phyloP scores from a whole-genome alignment of 2,329 filamentous ascomycete species.

The Colletotrichum sp. region DNA sequence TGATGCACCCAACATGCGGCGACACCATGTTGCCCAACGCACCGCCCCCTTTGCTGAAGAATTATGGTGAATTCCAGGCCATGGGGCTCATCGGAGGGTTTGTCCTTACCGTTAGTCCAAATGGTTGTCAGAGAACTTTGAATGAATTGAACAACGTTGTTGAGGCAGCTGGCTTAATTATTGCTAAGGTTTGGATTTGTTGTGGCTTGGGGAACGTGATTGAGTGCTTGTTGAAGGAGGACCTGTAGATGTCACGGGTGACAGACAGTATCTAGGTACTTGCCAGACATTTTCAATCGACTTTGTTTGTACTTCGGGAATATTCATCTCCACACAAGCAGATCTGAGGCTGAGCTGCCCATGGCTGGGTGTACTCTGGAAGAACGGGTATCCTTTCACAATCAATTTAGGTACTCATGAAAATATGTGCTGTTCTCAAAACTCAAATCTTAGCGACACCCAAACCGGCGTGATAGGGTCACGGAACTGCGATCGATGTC shows the following conservation, averaged over 20 bases:
- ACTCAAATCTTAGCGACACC: neutral
- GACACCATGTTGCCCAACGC: slow-evolving; percentile 2
- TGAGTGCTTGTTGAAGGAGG: slow-evolving; percentile 5
- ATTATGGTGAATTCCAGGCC: slow-evolving; percentile 3
- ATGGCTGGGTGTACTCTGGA: neutral
- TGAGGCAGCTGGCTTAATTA: neutral
- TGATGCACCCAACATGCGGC: slow-evolving; percentile 10
- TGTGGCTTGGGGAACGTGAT: slow-evolving; percentile 6
- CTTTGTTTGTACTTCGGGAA: neutral
- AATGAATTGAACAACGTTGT: neutral
- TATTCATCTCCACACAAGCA: neutral
- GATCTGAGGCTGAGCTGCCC: neutral
- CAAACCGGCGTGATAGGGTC: neutral
- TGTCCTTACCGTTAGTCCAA: neutral
- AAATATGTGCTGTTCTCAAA: neutral
- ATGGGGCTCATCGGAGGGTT: neutral
- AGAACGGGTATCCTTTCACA: neutral
- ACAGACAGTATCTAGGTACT: neutral
- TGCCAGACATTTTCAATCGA: neutral
- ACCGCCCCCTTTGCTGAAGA: slow-evolving; percentile 2
- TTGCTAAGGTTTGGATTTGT: slow-evolving; percentile 8
- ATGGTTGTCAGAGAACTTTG: neutral
- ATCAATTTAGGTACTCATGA: neutral
- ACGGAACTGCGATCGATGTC: neutral
- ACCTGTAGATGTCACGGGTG: neutral